phyloP scores from a whole-genome alignment of 108 stramenopile species.

The Skeletonema grethae region DNA sequence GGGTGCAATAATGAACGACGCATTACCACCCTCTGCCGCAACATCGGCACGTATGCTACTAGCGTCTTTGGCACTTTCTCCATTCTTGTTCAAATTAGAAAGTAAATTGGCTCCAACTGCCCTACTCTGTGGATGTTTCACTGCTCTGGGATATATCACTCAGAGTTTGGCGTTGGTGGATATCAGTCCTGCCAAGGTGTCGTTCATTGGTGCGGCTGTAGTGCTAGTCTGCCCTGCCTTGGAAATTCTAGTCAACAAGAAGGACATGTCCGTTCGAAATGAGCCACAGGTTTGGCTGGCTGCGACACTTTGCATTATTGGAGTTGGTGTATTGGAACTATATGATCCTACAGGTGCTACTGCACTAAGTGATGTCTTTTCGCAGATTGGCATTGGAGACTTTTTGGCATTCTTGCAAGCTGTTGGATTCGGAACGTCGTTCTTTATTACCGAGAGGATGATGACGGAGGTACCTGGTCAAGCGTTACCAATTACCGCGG shows the following conservation, averaged over 20 bases:
- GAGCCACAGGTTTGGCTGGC: constrained; percentile 72
- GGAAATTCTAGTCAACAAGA: constrained; percentile 52
- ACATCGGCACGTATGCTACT: constrained; percentile 61
- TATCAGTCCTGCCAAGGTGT: constrained; percentile 56
- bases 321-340: constrained; percentile 69
- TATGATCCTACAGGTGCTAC: constrained; percentile 24
- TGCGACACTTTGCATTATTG: constrained; percentile 53
- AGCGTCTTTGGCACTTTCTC: constrained; percentile 59
- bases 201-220: constrained; percentile 62
- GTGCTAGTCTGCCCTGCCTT: constrained; percentile 67
- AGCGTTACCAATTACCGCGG: constrained; percentile 66
- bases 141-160: constrained; percentile 60
- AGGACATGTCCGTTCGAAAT: constrained; percentile 50
- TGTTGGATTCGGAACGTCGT: constrained; percentile 61
- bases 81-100: constrained; percentile 58
- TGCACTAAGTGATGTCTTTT: constrained; percentile 18
- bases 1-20: constrained; percentile 70
- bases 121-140: constrained; percentile 59
- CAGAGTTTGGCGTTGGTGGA: constrained; percentile 64
- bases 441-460: constrained; percentile 66
- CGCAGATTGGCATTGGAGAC: constrained; percentile 53
- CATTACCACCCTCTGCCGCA: constrained; percentile 56
- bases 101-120: constrained; percentile 33
- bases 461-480: constrained; percentile 55
- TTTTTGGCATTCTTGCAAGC: constrained; percentile 61